These are phyloP conservation scores for Ophiostoma populinum DNA, from an alignment of 2,329 filamentous ascomycete species.

Conservation along the genomic window DNA sequence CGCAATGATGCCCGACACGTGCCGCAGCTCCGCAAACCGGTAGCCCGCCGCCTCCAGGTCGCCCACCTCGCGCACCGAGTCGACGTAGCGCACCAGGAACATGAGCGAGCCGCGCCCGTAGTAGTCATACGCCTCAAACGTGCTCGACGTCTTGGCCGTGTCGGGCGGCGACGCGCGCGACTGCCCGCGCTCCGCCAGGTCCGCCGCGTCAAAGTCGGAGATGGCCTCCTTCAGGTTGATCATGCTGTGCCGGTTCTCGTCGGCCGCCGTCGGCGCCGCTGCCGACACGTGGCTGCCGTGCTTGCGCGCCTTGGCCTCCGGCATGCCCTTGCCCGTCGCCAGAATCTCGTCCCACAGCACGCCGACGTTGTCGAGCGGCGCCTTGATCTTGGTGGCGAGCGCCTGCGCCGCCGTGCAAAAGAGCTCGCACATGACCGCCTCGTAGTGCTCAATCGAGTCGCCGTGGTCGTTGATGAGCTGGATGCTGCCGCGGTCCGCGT, in stretches of 20 bases:
- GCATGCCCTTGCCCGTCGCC: conserved; percentile 32
- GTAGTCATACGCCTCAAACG: too few species aligned
- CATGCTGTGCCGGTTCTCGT: conserved; percentile 10
- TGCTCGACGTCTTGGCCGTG: conserved; percentile 3
- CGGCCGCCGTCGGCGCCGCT: conserved; percentile 6
- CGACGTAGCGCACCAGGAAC: conserved; percentile 54
- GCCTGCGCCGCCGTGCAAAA: conserved; percentile 66
- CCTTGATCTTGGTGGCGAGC: conserved; percentile 51
- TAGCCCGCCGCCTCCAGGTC: conserved; percentile 55
- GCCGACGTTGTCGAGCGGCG: conserved; percentile 45
- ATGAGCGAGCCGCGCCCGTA: conserved; percentile 62
- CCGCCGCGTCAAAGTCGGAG: conserved; percentile 12
- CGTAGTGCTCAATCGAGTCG: conserved; percentile 49
- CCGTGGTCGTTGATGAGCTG: conserved; percentile 35
- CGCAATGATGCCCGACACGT: conserved; percentile 52
- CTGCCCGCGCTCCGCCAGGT: conserved; percentile 25
- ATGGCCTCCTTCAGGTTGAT: conserved; percentile 1
- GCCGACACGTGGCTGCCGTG: not conserved
- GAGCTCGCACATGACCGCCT: conserved; percentile 61
- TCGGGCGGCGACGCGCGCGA: not conserved
- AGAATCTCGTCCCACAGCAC: conserved; percentile 62
- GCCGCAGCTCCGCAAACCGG: conserved; percentile 54
- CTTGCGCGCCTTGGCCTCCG: too few species aligned
- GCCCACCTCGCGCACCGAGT: conserved; percentile 38
- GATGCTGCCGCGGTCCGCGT: conserved; percentile 14